Base-by-base conservation (phyloP, 2,329 filamentous ascomycete species). In the Pseudogymnoascus sp. region DNA sequence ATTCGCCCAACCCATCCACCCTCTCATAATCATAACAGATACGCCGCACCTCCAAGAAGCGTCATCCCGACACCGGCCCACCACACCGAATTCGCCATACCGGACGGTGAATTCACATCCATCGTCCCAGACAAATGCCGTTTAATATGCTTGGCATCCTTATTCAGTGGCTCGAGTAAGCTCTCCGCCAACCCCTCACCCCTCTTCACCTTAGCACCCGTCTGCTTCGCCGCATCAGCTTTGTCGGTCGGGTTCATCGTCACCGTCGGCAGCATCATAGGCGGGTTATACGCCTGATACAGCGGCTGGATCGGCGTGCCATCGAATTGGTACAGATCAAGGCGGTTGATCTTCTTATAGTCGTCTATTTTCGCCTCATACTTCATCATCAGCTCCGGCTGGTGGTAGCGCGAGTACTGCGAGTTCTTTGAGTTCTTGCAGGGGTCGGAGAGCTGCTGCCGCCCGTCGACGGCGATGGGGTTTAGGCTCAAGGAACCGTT, bases 231-330 rank as follows among this genome's bases (percentile, higher is more conserved):
- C 1, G 76, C 69, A 23, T 70, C 67, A 2, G 75, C 77, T 0
- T 77, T 66, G 18, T 69, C 72, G 1, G 75, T 77, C 0, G 86
- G 84, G 70, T 89, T 86, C 65, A 90, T 77, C 0, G 85, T 88
- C 10, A 79, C 78, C 2, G 87, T 89, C 1, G 87, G 87, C 5
- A 90, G 81, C 86, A 90, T 90, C 70, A 86, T 76, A 0, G 87
- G 86, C 4, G 86, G 83, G 11, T 75, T 79, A 71, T 81, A 84
- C 67, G 81, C 82, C 54, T 88, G 79, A 73, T 87, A 90, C 78
- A 91, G 80, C 10, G 87, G 87, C 68, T 86, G 82, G 75, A 89
- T 76, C 10, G 85, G 86, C 1, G 83, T 75, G 64, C 87, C 87
- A 71, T 89, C 84, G 69, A 81, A 84, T 69, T 81, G 74, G 73